phyloP scores from a whole-genome alignment of 164 flowering plant genomes.

The Buxus sempervirens region DNA sequence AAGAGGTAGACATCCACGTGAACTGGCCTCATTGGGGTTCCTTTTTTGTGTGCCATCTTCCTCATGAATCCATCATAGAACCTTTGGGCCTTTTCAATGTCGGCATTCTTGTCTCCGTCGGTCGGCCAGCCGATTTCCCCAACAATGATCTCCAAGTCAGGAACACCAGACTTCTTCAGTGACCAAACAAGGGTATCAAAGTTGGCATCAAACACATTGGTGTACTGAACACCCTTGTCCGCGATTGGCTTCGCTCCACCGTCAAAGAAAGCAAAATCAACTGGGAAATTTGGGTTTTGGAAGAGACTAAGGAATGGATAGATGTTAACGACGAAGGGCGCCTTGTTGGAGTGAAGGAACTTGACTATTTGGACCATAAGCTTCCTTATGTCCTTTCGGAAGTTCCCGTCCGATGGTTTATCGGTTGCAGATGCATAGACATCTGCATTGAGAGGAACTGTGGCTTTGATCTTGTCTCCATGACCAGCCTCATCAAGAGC shows the following conservation, averaged over 20 bases:
- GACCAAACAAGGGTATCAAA: conserved; percentile 76
- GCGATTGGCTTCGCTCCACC: conserved; percentile 40
- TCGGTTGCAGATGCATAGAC: conserved; percentile 57
- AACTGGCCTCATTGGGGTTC: conserved; percentile 76
- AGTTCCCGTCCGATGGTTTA: conserved; percentile 70
- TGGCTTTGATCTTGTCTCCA: conserved; percentile 69
- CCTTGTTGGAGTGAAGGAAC: conserved; percentile 45
- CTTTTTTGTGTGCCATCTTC: conserved; percentile 54
- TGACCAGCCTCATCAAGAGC: conserved; percentile 74
- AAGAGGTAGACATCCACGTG: conserved; percentile 65
- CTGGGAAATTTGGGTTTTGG: conserved; percentile 60
- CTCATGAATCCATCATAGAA: conserved; percentile 75
- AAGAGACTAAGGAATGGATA: conserved; percentile 89
- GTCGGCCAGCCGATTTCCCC: conserved; percentile 99
- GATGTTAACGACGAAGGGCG: conserved; percentile 82
- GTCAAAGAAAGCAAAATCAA: conserved; percentile 84
- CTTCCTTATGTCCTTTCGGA: conserved; percentile 51
- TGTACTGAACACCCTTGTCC: conserved; percentile 51
- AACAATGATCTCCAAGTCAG: conserved; percentile 55
- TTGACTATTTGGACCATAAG: conserved; percentile 59
- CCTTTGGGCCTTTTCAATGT: conserved; percentile 38
- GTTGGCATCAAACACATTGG: conserved; percentile 88
- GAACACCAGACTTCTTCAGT: conserved; percentile 50
- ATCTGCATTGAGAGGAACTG: conserved; percentile 81
- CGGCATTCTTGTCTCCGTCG: conserved; percentile 62